These are phyloP conservation scores for Euphorbia tirucalli DNA, from an alignment of 345 rosid species.

Conservation along the genomic window DNA sequence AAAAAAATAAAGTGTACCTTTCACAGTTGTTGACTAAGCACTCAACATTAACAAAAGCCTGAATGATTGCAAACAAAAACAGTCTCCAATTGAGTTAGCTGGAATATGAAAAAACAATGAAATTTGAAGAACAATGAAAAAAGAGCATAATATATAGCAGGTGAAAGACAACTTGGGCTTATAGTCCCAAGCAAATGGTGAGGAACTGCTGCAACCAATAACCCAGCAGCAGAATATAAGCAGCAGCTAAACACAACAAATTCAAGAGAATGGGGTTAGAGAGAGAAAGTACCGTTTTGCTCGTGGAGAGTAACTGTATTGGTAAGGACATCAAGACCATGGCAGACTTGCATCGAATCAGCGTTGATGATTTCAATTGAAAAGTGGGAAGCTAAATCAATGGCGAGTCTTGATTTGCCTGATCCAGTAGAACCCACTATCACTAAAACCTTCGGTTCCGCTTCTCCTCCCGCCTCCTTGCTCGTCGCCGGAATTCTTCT, in stretches of 20 bases:
- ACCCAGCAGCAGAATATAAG: background rate
- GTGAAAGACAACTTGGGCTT: constrained; percentile 69
- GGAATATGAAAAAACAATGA: constrained; percentile 64
- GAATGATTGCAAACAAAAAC: background rate
- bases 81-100: constrained; percentile 12
- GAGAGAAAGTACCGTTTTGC: constrained; percentile 48
- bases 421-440: constrained; percentile 94
- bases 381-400: constrained; percentile 74
- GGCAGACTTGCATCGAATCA: constrained; percentile 94
- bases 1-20: background rate
- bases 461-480: constrained; percentile 13
- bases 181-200: constrained; percentile 85
- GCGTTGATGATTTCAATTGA: constrained; percentile 87
- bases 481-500: background rate
- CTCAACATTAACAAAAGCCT: too few species aligned
- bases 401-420: constrained; percentile 82
- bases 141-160: constrained; percentile 77
- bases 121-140: too few species aligned
- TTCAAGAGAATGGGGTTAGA: background rate
- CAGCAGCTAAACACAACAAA: background rate
- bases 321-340: constrained; percentile 84
- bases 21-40: background rate
- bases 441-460: constrained; percentile 63
- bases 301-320: constrained; percentile 67
- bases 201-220: constrained; percentile 71